Conservation (phyloP, 768 basidiomycete species). For the Hypholoma fasciculare region DNA sequence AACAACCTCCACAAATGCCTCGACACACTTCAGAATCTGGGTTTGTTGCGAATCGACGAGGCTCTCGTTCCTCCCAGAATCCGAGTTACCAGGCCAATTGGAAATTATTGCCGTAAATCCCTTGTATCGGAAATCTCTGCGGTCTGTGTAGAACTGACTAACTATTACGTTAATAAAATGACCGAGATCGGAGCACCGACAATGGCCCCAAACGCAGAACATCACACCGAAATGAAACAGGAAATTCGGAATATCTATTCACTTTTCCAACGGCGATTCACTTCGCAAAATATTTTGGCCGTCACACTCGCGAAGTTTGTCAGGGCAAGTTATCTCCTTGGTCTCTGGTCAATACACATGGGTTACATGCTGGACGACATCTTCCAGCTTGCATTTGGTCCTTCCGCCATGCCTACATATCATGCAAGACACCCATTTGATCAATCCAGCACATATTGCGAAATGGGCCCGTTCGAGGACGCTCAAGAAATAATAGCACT, state of each 20-base stretch:
- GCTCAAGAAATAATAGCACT: neutral
- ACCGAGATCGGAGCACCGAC: neutral
- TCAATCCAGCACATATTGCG: neutral
- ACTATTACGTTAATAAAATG: neutral
- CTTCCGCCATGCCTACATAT: neutral
- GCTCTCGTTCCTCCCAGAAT: neutral
- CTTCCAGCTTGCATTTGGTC: neutral
- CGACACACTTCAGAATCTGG: neutral
- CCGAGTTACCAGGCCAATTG: neutral
- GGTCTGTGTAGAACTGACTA: neutral
- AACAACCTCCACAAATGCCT: neutral
- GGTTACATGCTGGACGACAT: slow-evolving; percentile 4
- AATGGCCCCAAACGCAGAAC: neutral
- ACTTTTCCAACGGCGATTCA: neutral
- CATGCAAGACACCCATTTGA: neutral
- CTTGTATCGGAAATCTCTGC: neutral
- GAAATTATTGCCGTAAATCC: neutral
- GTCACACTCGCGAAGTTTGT: neutral
- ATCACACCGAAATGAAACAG: neutral
- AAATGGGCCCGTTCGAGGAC: neutral
- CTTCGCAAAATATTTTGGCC: neutral
- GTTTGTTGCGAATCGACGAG: neutral
- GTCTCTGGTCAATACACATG: neutral
- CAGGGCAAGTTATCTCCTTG: neutral
- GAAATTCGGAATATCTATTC: slow-evolving; percentile 4